A percentile compares a stretch with the other conserved stretches of the same genome.
phyloP scores from a whole-genome alignment of 2,329 filamentous ascomycete genomes.

The Dactylellina cionopaga region DNA sequence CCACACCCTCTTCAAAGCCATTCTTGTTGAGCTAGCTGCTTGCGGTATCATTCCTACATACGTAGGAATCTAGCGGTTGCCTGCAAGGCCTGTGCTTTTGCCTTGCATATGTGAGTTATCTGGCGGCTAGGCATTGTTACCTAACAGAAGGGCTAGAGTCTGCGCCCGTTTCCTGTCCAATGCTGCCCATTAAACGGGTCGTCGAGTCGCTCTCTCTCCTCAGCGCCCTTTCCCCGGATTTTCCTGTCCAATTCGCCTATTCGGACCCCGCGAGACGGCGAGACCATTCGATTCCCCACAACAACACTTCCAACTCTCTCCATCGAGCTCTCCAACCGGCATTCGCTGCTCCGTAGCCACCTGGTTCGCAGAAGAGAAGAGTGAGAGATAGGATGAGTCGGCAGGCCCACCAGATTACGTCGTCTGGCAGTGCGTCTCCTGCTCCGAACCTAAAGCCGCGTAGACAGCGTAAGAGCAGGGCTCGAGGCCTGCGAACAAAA shows the following conservation, averaged over 20 bases:
- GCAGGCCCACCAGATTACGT: slow-evolving; percentile 14
- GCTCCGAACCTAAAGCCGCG: slow-evolving; percentile 49
- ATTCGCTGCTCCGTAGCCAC: slow-evolving; percentile 4
- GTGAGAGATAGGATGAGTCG: slow-evolving; percentile 27
- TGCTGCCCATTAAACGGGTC: slow-evolving; percentile 48
- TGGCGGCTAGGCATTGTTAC: background rate
- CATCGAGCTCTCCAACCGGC: no score
- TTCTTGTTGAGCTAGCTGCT: background rate
- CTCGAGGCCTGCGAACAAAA: slow-evolving; percentile 62
- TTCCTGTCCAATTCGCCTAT: slow-evolving; percentile 50
- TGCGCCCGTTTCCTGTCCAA: slow-evolving; percentile 32
- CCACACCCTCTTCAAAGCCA: background rate
- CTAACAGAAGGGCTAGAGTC: slow-evolving; percentile 20
- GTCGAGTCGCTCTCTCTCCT: slow-evolving; percentile 7
- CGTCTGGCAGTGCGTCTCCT: slow-evolving; percentile 45
- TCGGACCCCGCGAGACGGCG: slow-evolving; percentile 48
- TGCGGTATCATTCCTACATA: background rate
- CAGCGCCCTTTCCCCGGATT: slow-evolving; percentile 45
- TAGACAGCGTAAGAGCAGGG: slow-evolving; percentile 60
- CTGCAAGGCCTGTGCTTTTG: slow-evolving; percentile 17
- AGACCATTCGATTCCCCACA: slow-evolving; percentile 39
- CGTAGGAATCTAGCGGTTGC: background rate
- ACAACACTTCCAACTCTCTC: background rate
- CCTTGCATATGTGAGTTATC: slow-evolving; percentile 8
- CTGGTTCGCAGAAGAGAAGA: slow-evolving; percentile 5